Evolutionary conservation across 2,329 filamentous ascomycete species (phyloP), one percentile per base, ranked within the genome.

Genomic region (Drechslerella coelobrocha): DNA sequence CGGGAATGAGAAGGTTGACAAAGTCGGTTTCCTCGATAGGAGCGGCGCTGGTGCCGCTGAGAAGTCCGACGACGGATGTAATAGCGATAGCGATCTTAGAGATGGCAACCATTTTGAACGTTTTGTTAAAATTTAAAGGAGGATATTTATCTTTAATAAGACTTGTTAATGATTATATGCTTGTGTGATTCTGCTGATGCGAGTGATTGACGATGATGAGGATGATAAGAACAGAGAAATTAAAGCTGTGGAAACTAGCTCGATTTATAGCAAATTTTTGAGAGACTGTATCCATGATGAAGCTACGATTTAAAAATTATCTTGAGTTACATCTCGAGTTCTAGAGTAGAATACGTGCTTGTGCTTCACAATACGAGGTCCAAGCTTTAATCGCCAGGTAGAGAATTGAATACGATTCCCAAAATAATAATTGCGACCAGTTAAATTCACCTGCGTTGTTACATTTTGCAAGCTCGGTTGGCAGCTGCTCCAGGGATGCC

Each of bases 71-170:
- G 39, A 45, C 39, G 10, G 39, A 45, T n/a, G 39, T n/a, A 45
- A 45, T n/a, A 21, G 39, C 39, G 19, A 45, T 21, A n/a, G 39
- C 39, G 39, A n/a, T 45, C 39, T 45, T 45, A 17, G 39, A 45
- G 19, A 45, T 45, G 39, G 39, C 39, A 45, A 45, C 39, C 39
- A 45, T 45, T 45, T 45, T 45, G 19, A 45, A 45, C 6, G 19
- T 45, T 45, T 45, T 45, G 39, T 34, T 34, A 34, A 34, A 34
- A 34, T 34, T 34, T 34, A 34, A 34, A 34, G 29, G 12, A 34
- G 29, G 29, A 7, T 34, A 34, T 34, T 34, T 34, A 34, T 34
- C 29, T 34, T 34, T 34, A 12, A 34, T 34, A 34, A 34, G 29
- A 34, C 29, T 34, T 34, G 29, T 34, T 34, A 12, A 34, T 34